These are phyloP conservation scores for Pholiota molesta DNA, from an alignment of 768 basidiomycete genomes.

Conservation along the genomic window DNA sequence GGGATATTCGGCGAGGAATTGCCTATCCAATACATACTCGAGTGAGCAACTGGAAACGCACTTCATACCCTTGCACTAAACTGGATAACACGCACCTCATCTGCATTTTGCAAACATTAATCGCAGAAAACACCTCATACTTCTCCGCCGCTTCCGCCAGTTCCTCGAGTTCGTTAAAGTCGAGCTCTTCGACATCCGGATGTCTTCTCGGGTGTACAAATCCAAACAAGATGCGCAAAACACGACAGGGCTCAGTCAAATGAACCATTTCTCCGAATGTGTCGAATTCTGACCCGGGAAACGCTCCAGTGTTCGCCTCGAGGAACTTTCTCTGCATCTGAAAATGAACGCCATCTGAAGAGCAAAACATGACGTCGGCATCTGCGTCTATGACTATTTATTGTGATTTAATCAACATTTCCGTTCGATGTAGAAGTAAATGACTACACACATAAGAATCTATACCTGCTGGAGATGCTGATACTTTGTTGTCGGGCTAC, in stretches of 20 bases:
- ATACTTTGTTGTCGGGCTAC: neutral
- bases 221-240: conserved; percentile 30
- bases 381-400: conserved; percentile 27
- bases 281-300: conserved; percentile 29
- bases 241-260: conserved; percentile 23
- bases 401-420: neutral
- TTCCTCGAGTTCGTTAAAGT: conserved; percentile 17
- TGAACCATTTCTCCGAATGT: conserved; percentile 25
- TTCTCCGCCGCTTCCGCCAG: conserved; percentile 32
- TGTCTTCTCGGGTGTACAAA: conserved; percentile 30
- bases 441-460: neutral
- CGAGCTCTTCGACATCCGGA: conserved; percentile 22
- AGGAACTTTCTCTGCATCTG: conserved; percentile 30
- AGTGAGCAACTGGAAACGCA: neutral
- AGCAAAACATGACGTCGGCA: conserved; percentile 32
- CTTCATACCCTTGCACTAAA: neutral
- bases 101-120: conserved; percentile 25
- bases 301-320: conserved; percentile 28
- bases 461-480: neutral
- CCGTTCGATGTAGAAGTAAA: neutral
- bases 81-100: conserved; percentile 22
- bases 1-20: conserved; percentile 18
- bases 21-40: conserved; percentile 4
- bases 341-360: conserved; percentile 29
- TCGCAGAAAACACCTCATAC: conserved; percentile 30